phyloP scores from a whole-genome alignment of 2,329 filamentous ascomycete species.

The Cladorrhinum sp. region DNA sequence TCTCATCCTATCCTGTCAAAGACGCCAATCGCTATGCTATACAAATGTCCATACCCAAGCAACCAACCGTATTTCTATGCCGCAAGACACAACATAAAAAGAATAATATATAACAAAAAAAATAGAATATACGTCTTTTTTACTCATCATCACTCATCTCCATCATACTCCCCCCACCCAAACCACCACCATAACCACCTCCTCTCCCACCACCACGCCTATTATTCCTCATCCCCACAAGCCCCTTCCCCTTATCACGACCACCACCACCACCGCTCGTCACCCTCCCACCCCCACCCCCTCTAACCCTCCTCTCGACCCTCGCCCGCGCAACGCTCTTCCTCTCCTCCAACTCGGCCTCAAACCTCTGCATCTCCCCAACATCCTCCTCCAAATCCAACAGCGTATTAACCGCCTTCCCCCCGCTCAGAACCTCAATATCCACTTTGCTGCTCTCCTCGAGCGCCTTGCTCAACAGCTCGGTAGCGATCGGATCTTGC shows the following conservation, averaged over 20 bases:
- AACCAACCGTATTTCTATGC: neutral
- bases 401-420: constrained; percentile 38
- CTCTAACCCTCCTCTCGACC: constrained; percentile 24
- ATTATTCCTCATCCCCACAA: constrained; percentile 32
- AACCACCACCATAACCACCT: constrained; percentile 3
- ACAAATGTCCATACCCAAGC: constrained; percentile 9
- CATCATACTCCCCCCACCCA: constrained; percentile 45
- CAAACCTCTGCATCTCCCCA: constrained; percentile 45
- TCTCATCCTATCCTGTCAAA: neutral
- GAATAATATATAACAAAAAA: constrained; percentile 10
- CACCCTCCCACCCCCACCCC: too few species aligned
- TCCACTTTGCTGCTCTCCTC: constrained; percentile 54
- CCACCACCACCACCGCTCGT: constrained; percentile 11
- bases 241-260: constrained; percentile 39
- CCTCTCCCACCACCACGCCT: constrained; percentile 36
- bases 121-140: neutral
- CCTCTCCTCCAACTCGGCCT: constrained; percentile 48
- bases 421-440: constrained; percentile 30
- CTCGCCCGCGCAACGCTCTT: constrained; percentile 44
- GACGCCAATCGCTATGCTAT: constrained; percentile 27
- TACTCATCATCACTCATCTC: constrained; percentile 56
- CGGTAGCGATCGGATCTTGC: constrained; percentile 77
- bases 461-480: constrained; percentile 70
- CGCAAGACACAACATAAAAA: neutral
- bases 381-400: constrained; percentile 32